A percentile compares a stretch with the other conserved stretches of the same genome.
These are phyloP conservation scores for Adansonia gregorii DNA, from an alignment of 441 rosid species.

Conservation along the genomic window DNA sequence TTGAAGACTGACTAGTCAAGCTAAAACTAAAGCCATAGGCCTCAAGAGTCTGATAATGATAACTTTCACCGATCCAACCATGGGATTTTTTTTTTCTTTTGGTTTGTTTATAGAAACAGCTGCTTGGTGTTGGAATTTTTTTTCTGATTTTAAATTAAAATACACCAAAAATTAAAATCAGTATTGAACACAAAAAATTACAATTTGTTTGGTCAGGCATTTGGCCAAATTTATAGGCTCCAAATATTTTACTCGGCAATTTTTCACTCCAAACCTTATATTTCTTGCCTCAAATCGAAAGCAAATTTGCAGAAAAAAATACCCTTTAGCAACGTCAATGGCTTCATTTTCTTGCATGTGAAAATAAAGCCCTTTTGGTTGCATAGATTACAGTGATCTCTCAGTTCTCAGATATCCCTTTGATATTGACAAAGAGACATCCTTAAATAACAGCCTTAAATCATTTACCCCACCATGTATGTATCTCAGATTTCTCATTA, in stretches of 20 bases:
- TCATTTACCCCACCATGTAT: conserved; percentile 32
- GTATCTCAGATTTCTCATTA: neutral
- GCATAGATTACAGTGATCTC: conserved; percentile 6
- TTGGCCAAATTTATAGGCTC: neutral
- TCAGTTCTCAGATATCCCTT: neutral
- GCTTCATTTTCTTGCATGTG: neutral
- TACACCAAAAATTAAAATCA: neutral
- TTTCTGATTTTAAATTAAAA: neutral
- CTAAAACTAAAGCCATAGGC: too few relatives aligned
- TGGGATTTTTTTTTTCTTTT: too few relatives aligned
- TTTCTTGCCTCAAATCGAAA: neutral
- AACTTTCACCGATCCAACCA: too few relatives aligned
- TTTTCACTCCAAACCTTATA: neutral
- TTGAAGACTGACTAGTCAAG: too few relatives aligned
- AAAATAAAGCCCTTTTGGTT: neutral
- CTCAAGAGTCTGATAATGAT: too few relatives aligned
- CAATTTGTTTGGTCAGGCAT: too few relatives aligned
- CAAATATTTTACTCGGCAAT: neutral
- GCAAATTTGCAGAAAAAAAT: neutral
- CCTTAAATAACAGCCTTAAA: conserved; percentile 24
- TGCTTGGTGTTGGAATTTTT: neutral
- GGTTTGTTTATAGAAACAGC: neutral
- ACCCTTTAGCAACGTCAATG: neutral
- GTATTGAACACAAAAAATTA: too few relatives aligned
- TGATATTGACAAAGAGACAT: neutral